phyloP scores from a whole-genome alignment of 2,329 filamentous ascomycete species.

The Grosmannia penicillata region DNA sequence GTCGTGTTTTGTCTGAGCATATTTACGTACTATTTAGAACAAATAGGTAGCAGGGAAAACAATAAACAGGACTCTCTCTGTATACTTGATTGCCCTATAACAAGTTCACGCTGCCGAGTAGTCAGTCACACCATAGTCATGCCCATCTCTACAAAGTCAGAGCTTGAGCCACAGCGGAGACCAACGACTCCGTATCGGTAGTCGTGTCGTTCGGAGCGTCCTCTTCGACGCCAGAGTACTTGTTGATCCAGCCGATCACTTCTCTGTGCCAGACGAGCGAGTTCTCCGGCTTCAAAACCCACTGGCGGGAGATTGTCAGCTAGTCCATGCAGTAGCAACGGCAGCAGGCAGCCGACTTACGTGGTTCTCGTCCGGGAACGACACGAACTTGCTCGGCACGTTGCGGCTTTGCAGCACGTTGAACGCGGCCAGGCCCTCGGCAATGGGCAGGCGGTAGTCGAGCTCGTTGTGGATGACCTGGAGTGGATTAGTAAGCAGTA shows the following conservation, averaged over 20 bases:
- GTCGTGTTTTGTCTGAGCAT: background rate
- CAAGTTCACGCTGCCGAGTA: no score
- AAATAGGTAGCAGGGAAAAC: background rate
- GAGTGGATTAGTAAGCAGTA: background rate
- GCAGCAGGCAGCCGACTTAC: slow-evolving; percentile 17
- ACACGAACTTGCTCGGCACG: slow-evolving; percentile 63
- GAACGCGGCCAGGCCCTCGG: slow-evolving; percentile 73
- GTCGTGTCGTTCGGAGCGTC: background rate
- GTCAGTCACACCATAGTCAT: no score
- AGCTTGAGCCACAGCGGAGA: background rate
- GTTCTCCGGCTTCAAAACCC: slow-evolving; percentile 88
- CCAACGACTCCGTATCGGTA: no score
- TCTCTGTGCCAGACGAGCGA: slow-evolving; percentile 78
- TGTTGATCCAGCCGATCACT: slow-evolving; percentile 65
- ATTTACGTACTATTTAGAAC: no score
- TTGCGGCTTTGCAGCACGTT: slow-evolving; percentile 66
- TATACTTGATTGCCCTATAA: no score
- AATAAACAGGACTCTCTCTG: background rate
- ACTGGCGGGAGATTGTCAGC: slow-evolving; percentile 27
- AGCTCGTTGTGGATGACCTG: slow-evolving; percentile 67
- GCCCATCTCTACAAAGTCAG: background rate
- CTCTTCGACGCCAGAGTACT: slow-evolving; percentile 33
- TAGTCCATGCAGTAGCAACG: background rate
- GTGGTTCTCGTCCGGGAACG: slow-evolving; percentile 64
- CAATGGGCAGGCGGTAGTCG: slow-evolving; percentile 76